Conservation (phyloP, 2,329 filamentous ascomycete genomes). For the Stenocarpella maydis region DNA sequence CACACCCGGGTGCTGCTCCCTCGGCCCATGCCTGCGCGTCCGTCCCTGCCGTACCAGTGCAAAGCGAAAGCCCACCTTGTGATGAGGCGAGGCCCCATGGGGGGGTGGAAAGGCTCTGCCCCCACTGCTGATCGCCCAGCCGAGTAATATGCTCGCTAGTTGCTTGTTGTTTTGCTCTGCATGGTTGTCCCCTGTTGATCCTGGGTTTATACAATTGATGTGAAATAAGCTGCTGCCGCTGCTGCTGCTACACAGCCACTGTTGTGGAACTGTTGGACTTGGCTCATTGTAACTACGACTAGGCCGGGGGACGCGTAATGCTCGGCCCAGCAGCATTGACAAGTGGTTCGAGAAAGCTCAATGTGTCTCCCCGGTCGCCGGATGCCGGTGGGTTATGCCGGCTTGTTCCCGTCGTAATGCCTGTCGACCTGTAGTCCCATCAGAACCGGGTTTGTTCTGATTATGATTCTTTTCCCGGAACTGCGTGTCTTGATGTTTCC, state of each 20-base stretch:
- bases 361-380: not conserved
- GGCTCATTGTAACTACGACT: not conserved
- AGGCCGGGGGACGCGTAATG: constrained; percentile 16
- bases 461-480: not conserved
- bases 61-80: not conserved
- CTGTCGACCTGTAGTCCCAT: not conserved
- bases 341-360: not conserved
- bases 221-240: not conserved
- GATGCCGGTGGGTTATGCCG: not conserved
- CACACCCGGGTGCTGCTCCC: too few species aligned
- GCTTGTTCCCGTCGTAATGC: not conserved
- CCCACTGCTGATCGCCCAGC: not conserved
- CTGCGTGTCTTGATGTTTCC: too few species aligned
- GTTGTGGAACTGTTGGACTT: not conserved
- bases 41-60: too few species aligned
- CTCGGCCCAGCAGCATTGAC: not conserved
- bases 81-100: not conserved
- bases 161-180: not conserved
- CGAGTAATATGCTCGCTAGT: constrained; percentile 3
- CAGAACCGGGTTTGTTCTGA: not conserved
- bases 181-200: constrained; percentile 9
- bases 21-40: not conserved
- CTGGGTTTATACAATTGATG: too few species aligned
- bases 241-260: not conserved
- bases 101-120: not conserved